These are phyloP conservation scores for Annulohypoxylon bovei DNA, from an alignment of 495 filamentous ascomycete genomes.

Conservation along the genomic window DNA sequence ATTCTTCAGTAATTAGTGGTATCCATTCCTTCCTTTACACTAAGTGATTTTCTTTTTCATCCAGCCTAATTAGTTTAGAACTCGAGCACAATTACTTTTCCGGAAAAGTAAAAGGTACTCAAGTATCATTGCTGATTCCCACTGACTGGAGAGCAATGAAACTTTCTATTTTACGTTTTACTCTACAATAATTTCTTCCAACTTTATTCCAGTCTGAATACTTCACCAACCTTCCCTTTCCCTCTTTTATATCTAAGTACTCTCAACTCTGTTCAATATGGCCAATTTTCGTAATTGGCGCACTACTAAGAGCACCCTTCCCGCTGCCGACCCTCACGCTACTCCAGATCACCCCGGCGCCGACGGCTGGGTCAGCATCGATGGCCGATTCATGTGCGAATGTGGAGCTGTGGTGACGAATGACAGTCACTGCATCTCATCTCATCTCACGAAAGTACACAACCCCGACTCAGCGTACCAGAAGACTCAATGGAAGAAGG, in stretches of 20 bases:
- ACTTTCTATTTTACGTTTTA: not conserved
- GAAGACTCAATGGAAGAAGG: conserved; percentile 45
- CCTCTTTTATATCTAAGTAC: not conserved
- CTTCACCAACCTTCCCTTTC: not conserved
- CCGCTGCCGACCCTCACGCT: not conserved
- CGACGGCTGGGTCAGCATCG: not conserved
- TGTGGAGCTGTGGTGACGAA: not conserved
- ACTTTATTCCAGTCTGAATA: not conserved
- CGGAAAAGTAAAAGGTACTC: not conserved
- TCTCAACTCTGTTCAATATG: not conserved
- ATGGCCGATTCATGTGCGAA: not conserved
- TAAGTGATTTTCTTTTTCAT: not conserved
- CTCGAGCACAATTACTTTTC: not conserved
- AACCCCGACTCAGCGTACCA: not conserved
- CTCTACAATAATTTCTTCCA: not conserved
- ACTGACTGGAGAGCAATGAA: not conserved
- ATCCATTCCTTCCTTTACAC: not conserved
- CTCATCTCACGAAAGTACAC: not conserved
- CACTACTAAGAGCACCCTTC: not conserved
- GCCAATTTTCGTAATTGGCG: not conserved
- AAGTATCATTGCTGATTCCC: not conserved
- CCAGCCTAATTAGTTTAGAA: not conserved
- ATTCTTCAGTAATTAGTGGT: not conserved
- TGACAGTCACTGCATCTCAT: not conserved
- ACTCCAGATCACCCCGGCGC: not conserved